Base-by-base conservation (phyloP, 805 yeast species). In the Saturnispora halmiae region DNA sequence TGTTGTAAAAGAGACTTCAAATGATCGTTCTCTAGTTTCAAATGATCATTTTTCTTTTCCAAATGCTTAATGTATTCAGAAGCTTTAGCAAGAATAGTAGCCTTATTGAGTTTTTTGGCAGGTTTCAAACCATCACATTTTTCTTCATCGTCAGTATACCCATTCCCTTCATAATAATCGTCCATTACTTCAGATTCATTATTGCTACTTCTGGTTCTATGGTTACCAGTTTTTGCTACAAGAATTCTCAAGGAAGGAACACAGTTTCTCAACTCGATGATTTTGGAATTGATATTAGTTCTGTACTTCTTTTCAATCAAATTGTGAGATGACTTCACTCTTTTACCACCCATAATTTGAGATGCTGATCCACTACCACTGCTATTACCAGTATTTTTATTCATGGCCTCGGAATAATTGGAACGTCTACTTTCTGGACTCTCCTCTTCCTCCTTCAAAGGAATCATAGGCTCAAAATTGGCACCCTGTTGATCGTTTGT, bases 271-370 rank as follows among this genome's bases (percentile, higher is more conserved):
- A 83, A 69, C 30, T 79, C 82, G 34, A 75, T 55, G 37, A 83
- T 82, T 59, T 80, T 82, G 40, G 81, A 71, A 55, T 83, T 83
- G 53, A 83, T 81, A 53, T 83, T 83, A 11, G 86, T 79, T 54
- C 94, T 64, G 60, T 83, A 83, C 58, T 82, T 79, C 61, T 82
- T 82, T 54, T 84, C 94, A 50, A 83, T 81, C 69, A 82, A 72
- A 54, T 83, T 84, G 59, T 83, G 94, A 11, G 85, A 75, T 2
- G 82, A 71, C 60, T 80, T 76, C 38, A 73, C 69, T 47, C 67
- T 69, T 45, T 67, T 69, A 28, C 55, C 56, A 11, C 51, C 53
- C 27, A 48, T 49, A 3, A 29, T 4, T 9, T 33, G 24, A 11
- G 38, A 20, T 30, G 41, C 15, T 9, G 19, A 21, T 35, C 46